Conservation (phyloP, 1,284 basidiomycete species). For the Irpex sp. region DNA sequence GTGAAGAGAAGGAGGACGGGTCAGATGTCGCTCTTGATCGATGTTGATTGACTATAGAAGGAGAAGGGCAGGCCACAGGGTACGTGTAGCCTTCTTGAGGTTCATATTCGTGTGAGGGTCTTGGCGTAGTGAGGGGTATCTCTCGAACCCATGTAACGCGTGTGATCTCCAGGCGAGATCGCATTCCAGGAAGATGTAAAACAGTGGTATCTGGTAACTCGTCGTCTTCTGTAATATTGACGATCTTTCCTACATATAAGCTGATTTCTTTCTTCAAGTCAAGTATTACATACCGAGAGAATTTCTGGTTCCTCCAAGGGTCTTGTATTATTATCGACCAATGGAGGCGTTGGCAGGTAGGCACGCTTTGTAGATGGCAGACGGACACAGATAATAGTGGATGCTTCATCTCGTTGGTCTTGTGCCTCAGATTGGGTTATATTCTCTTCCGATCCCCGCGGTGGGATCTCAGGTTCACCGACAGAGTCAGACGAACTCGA, state of each 20-base stretch:
- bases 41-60: background rate
- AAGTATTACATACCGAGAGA: background rate
- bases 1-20: background rate
- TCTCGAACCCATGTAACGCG: background rate
- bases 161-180: background rate
- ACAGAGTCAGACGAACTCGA: background rate
- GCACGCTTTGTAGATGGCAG: background rate
- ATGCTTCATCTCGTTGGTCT: background rate
- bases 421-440: background rate
- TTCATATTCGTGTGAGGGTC: background rate
- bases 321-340: background rate
- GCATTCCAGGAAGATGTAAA: background rate
- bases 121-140: background rate
- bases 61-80: background rate
- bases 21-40: background rate
- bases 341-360: background rate
- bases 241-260: background rate
- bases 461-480: background rate
- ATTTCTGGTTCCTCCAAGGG: background rate
- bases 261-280: background rate
- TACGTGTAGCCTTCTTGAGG: background rate
- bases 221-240: background rate
- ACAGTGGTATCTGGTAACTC: background rate
- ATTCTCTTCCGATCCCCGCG: background rate
- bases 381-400: background rate